phyloP scores from a whole-genome alignment of 2,329 filamentous ascomycete genomes.

The Aspergillus sp. region DNA sequence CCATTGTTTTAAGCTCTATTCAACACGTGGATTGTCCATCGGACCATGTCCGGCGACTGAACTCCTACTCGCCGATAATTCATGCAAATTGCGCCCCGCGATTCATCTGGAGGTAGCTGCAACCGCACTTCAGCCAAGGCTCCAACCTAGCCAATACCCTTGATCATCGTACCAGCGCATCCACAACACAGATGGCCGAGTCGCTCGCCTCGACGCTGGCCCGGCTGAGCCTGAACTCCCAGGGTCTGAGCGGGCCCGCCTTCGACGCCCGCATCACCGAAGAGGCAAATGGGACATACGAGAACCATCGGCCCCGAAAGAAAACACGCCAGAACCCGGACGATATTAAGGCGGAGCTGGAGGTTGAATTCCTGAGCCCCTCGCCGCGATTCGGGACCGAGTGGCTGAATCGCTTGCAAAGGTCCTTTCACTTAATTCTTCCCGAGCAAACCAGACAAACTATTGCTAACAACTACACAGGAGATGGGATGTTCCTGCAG shows the following conservation, averaged over 20 bases:
- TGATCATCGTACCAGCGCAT: too few relatives aligned
- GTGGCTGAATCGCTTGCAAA: constrained; percentile 85
- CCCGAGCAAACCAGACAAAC: too few relatives aligned
- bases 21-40: too few relatives aligned
- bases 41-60: too few relatives aligned
- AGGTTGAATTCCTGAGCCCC: constrained; percentile 68
- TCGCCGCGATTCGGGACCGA: constrained; percentile 68
- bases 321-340: constrained; percentile 41
- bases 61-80: too few relatives aligned
- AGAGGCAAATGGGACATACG: constrained; percentile 19
- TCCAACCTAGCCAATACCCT: too few relatives aligned
- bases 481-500: constrained; percentile 70
- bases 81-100: too few relatives aligned
- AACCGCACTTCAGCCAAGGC: too few relatives aligned
- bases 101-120: too few relatives aligned
- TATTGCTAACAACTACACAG: too few relatives aligned
- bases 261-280: constrained; percentile 23
- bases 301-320: constrained; percentile 34
- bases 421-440: too few relatives aligned
- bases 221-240: constrained; percentile 17
- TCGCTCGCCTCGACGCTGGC: constrained; percentile 18
- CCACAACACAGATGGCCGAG: constrained; percentile 16
- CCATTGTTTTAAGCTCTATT: too few relatives aligned
- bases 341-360: constrained; percentile 61
- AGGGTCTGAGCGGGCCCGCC: constrained; percentile 12